Evolutionary conservation across 2,329 filamentous ascomycete species (phyloP), one percentile per base, ranked within the genome.

Genomic region (Cytospora schulzeri): DNA sequence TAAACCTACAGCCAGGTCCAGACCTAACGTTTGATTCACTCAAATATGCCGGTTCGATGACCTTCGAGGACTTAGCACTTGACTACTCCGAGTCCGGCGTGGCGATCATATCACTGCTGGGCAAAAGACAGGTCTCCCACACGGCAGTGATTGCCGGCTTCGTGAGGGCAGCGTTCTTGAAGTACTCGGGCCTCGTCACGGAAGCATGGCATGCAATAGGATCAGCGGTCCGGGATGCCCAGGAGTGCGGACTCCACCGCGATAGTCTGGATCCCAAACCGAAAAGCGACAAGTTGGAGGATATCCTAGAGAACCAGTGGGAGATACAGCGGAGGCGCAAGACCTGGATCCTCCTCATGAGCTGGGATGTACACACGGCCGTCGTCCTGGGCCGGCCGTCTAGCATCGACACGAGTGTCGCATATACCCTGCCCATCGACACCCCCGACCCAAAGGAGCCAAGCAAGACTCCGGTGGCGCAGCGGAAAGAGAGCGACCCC

Each of bases 51-150:
- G 80, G 79, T 3, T 82, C 79, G 56, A 86, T 87, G 82, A 82
- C 81, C 2, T 86, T 87, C 66, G 84, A 87, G 71, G 84, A 88
- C 58, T 73, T 89, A 24, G 85, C 85, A 2, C 75, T 77, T 19
- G 86, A 88, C 63, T 88, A 88, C 70, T 87, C 85, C 69, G 85
- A 88, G 62, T 81, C 83, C 0, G 84, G 85, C 8, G 76, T 83
- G 29, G 77, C 80, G 11, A 79, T 88, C 52, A 70, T 86, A 50
- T 76, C 77, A 19, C 72, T 88, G 26, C 75, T 89, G 28, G 86
- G 85, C 19, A 88, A 87, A 73, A 78, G 80, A 56, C 77, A 84
- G 53, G 80, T 87, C 66, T 83, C 83, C 5, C 70, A 87, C 15
- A 80, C 83, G 9, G 84, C 84, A 0, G 83, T 88, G 4, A 77